Evolutionary conservation across 768 basidiomycete species (phyloP).

Genomic region (Panaeolus papilionaceus): DNA sequence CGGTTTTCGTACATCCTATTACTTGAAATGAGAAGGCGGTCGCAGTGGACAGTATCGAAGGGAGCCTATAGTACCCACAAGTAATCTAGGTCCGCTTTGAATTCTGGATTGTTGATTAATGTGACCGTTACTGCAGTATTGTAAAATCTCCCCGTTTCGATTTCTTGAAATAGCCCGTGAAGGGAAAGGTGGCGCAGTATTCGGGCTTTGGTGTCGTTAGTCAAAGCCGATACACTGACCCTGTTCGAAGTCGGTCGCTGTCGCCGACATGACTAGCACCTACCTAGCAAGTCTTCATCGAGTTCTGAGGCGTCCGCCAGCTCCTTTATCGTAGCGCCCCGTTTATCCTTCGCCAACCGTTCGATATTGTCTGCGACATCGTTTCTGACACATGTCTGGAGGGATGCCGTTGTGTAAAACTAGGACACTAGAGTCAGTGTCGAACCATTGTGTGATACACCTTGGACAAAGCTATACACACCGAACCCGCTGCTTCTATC

Average conservation of each 20-base stretch:
- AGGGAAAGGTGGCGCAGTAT: neutral
- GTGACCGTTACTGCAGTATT: neutral
- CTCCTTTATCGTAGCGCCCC: neutral
- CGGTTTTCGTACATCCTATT: neutral
- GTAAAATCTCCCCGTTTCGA: neutral
- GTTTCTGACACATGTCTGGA: constrained; percentile 2
- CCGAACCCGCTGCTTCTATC: constrained; percentile 8
- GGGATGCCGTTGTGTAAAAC: constrained; percentile 1
- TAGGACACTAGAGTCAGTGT: neutral
- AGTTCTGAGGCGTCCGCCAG: neutral
- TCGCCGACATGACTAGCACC: neutral
- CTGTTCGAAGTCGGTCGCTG: neutral
- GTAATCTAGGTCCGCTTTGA: constrained; percentile 3
- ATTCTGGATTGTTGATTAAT: neutral
- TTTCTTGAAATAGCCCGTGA: constrained; percentile 1
- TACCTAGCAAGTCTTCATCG: constrained; percentile 9
- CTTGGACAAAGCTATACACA: neutral
- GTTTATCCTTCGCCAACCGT: neutral
- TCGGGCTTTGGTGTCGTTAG: neutral
- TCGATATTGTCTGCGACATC: neutral
- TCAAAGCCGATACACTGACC: neutral
- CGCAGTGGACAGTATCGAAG: neutral
- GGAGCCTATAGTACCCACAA: neutral
- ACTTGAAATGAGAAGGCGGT: neutral
- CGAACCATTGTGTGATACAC: neutral